phyloP scores from a whole-genome alignment of 352 stramenopile species.

The Globisporangium okanoganense region DNA sequence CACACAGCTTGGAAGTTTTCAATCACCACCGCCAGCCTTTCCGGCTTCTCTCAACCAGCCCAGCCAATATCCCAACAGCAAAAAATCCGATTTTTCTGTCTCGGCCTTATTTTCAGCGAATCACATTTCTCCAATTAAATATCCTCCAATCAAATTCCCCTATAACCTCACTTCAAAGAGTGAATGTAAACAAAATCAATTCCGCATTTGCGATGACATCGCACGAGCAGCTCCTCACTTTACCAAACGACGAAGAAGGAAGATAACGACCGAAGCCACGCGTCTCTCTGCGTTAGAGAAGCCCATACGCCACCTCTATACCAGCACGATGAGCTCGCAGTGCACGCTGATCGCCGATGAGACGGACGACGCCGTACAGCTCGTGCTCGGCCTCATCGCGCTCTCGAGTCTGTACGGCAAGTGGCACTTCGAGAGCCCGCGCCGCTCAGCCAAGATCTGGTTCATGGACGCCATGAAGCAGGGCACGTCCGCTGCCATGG shows the following conservation, averaged over 20 bases:
- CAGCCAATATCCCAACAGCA: not conserved
- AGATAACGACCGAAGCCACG: not conserved
- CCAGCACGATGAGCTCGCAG: constrained; percentile 25
- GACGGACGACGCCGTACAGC: constrained; percentile 71
- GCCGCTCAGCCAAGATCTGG: constrained; percentile 62
- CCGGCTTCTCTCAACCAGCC: too few species aligned
- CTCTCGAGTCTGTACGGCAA: constrained; percentile 78
- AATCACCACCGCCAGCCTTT: too few species aligned
- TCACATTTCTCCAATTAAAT: not conserved
- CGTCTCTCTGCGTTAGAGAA: not conserved
- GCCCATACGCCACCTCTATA: not conserved
- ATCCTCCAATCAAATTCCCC: not conserved
- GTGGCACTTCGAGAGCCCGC: constrained; percentile 66
- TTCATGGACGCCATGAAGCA: constrained; percentile 86
- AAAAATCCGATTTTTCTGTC: not conserved
- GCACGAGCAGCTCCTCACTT: not conserved
- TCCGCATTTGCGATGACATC: not conserved
- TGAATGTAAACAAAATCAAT: not conserved
- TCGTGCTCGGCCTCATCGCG: constrained; percentile 69
- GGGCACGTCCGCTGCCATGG: constrained; percentile 69
- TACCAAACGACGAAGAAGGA: not conserved
- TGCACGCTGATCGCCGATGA: constrained; percentile 71
- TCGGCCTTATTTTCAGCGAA: not conserved
- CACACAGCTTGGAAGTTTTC: too few species aligned
- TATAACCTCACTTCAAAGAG: not conserved